phyloP scores from a whole-genome alignment of 1,139 yeast genomes.

The Pichia norvegensis region DNA sequence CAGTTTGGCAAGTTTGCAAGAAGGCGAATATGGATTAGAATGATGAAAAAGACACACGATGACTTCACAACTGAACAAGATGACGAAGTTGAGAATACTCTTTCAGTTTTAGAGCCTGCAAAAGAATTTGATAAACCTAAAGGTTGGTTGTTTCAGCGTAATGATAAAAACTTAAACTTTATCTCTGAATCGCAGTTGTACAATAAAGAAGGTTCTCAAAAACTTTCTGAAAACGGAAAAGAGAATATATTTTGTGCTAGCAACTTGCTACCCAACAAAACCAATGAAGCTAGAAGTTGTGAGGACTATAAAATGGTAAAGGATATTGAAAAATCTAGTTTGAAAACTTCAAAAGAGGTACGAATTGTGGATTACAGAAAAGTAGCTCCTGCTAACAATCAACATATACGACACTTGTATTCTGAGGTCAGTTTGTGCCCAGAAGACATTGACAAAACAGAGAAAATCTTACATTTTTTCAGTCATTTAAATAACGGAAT shows the following conservation, averaged over 20 bases:
- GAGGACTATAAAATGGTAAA: not conserved
- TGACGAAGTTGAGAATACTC: not conserved
- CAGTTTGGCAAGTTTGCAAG: slow-evolving; percentile 50
- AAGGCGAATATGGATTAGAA: slow-evolving; percentile 53
- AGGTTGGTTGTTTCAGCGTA: not conserved
- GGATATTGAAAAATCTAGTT: no score
- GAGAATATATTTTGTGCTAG: not conserved
- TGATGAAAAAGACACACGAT: slow-evolving; percentile 7
- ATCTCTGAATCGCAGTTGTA: not conserved
- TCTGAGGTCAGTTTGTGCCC: slow-evolving; percentile 2
- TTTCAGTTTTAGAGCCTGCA: not conserved
- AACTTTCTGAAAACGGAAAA: not conserved
- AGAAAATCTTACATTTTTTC: slow-evolving; percentile 14
- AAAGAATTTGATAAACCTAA: not conserved
- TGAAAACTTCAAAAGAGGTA: not conserved
- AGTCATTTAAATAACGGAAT: not conserved
- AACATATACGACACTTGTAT: slow-evolving; percentile 1
- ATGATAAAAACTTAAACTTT: not conserved
- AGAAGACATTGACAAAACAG: slow-evolving; percentile 19
- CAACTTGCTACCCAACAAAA: not conserved
- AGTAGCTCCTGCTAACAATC: not conserved
- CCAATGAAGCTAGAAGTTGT: not conserved
- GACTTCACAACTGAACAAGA: not conserved
- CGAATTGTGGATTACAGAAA: not conserved
- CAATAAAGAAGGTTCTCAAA: no score